phyloP scores from a whole-genome alignment of 345 rosid species.

The Aquilaria malaccensis region DNA sequence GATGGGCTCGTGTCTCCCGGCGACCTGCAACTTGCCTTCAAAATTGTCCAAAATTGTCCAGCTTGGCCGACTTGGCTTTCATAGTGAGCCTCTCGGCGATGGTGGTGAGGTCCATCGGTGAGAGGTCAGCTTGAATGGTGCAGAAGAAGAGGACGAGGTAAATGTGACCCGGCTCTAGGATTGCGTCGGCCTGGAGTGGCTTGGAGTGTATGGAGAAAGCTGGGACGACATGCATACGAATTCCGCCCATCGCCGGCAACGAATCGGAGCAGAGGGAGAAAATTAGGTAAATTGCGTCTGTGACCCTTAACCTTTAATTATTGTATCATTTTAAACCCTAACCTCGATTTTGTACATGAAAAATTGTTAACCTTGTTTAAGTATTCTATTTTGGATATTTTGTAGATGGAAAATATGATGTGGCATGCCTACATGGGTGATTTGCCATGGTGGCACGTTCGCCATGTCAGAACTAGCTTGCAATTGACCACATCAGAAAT shows the following conservation, averaged over 20 bases:
- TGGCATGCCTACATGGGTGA: too few relatives aligned
- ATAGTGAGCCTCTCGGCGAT: constrained; percentile 28
- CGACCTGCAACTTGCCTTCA: background rate
- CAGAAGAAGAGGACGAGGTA: constrained; percentile 40
- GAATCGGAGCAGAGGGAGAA: too few relatives aligned
- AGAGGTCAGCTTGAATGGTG: constrained; percentile 23
- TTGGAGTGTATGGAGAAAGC: constrained; percentile 21
- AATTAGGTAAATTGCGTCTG: too few relatives aligned
- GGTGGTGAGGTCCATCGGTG: constrained; percentile 32
- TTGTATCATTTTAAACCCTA: too few relatives aligned
- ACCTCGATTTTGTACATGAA: too few relatives aligned
- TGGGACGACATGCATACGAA: constrained; percentile 33
- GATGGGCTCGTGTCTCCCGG: background rate
- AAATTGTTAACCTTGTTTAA: too few relatives aligned
- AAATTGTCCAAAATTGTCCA: background rate
- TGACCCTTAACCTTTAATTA: too few relatives aligned
- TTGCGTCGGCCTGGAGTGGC: constrained; percentile 22
- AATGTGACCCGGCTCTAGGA: constrained; percentile 30
- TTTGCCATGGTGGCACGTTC: too few relatives aligned
- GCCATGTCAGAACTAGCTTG: too few relatives aligned
- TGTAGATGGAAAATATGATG: too few relatives aligned
- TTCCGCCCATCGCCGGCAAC: background rate
- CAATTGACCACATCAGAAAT: too few relatives aligned
- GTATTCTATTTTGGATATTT: too few relatives aligned
- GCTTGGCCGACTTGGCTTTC: constrained; percentile 22